phyloP scores from a whole-genome alignment of 2,329 filamentous ascomycete species.

The Diaporthe helianthi region DNA sequence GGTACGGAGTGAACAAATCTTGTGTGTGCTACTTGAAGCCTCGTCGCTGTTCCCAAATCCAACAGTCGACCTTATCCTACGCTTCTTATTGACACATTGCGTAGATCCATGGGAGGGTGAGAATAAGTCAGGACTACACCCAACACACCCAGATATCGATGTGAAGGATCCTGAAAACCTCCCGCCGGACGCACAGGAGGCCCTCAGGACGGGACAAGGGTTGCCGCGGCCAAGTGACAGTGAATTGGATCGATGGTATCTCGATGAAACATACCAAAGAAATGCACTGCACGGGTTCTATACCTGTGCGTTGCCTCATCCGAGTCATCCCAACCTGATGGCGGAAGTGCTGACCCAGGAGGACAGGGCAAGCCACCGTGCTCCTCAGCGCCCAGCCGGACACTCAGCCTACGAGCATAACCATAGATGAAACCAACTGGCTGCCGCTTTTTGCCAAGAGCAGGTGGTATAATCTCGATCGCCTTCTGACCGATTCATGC shows the following conservation, averaged over 20 bases:
- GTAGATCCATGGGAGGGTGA: constrained; percentile 1
- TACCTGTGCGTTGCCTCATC: not conserved
- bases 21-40: not conserved
- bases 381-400: not conserved
- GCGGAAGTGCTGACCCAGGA: not conserved
- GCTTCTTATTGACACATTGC: not conserved
- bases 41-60: not conserved
- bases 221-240: not conserved
- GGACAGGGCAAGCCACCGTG: not conserved
- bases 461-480: constrained; percentile 11
- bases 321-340: not conserved
- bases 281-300: not conserved
- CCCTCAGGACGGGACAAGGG: not conserved
- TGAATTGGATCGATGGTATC: not conserved
- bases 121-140: constrained; percentile 13
- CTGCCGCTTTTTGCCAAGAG: constrained; percentile 1
- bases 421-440: not conserved
- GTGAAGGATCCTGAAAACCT: not conserved
- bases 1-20: not conserved
- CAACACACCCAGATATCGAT: constrained; percentile 9
- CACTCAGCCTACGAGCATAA: not conserved
- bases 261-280: not conserved
- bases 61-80: not conserved
- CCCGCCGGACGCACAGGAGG: not conserved
- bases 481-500: not conserved